phyloP scores from a whole-genome alignment of 805 yeast genomes.

The Starmerella kuoi region DNA sequence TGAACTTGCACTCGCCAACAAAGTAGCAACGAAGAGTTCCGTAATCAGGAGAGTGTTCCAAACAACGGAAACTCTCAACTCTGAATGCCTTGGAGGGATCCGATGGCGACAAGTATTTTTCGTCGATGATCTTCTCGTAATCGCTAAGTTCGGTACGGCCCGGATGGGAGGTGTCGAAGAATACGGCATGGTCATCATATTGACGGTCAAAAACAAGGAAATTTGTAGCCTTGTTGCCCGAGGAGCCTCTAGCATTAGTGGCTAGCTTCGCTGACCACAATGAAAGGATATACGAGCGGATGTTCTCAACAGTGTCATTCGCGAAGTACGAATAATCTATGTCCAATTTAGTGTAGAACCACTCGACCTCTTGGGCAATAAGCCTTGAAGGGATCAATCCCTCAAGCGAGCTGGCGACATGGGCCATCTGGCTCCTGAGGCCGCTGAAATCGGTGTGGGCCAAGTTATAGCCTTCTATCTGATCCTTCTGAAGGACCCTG shows the following conservation, averaged over 20 bases:
- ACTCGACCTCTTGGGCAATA: slow-evolving; percentile 72
- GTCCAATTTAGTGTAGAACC: slow-evolving; percentile 82
- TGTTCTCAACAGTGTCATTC: slow-evolving; percentile 64
- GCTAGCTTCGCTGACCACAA: slow-evolving; percentile 87
- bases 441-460: slow-evolving; percentile 59
- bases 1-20: slow-evolving; percentile 61
- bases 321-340: slow-evolving; percentile 89
- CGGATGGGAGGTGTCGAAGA: slow-evolving; percentile 60
- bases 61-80: slow-evolving; percentile 55
- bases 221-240: slow-evolving; percentile 36
- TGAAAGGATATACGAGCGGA: slow-evolving; percentile 75
- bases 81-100: slow-evolving; percentile 40
- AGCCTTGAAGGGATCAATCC: slow-evolving; percentile 84
- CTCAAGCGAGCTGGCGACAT: slow-evolving; percentile 69
- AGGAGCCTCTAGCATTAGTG: slow-evolving; percentile 48
- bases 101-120: slow-evolving; percentile 45
- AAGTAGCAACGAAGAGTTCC: slow-evolving; percentile 61
- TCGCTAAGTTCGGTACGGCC: slow-evolving; percentile 37
- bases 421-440: slow-evolving; percentile 65
- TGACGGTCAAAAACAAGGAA: slow-evolving; percentile 71
- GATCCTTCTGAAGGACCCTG: slow-evolving; percentile 15
- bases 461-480: slow-evolving; percentile 45
- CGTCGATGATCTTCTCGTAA: slow-evolving; percentile 71
- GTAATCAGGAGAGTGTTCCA: slow-evolving; percentile 28
- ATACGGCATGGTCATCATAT: slow-evolving; percentile 76